A percentile compares a stretch with the other conserved stretches of the same genome.
Evolutionary conservation across 805 yeast species (phyloP).

Genomic region (Kluyveromyces wickerhamii): DNA sequence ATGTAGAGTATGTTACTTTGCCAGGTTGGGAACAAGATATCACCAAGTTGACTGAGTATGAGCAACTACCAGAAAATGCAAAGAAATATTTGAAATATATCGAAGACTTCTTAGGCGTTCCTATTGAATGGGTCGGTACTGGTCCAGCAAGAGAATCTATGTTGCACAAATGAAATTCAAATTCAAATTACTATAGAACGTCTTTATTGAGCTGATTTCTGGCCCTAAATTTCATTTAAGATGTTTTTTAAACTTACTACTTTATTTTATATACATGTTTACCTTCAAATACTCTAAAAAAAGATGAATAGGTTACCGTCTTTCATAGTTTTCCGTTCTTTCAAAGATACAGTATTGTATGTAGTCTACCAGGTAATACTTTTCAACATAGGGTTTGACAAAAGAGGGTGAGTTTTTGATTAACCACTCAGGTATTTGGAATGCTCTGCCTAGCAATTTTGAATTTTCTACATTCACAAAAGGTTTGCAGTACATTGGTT

Average conservation of each 20-base stretch:
- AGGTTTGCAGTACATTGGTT: constrained; percentile 37
- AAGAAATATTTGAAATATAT: constrained; percentile 76
- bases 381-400: constrained; percentile 13
- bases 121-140: constrained; percentile 95
- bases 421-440: constrained; percentile 42
- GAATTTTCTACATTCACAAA: constrained; percentile 50
- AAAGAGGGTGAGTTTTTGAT: constrained; percentile 20
- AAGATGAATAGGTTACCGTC: background rate
- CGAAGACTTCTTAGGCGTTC: constrained; percentile 76
- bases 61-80: constrained; percentile 82
- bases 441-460: constrained; percentile 43
- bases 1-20: constrained; percentile 81
- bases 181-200: too few species aligned
- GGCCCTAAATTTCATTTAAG: too few species aligned
- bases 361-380: constrained; percentile 33
- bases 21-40: constrained; percentile 94
- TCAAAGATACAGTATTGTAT: constrained; percentile 44
- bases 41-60: constrained; percentile 58
- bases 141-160: constrained; percentile 95
- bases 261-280: too few species aligned
- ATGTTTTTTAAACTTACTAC: too few species aligned
- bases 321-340: constrained; percentile 9
- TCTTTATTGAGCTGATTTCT: constrained; percentile 1
- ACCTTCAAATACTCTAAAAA: too few species aligned
- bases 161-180: constrained; percentile 49